These are phyloP conservation scores for Trametes gibbosa DNA, from an alignment of 768 basidiomycete genomes.

Conservation along the genomic window DNA sequence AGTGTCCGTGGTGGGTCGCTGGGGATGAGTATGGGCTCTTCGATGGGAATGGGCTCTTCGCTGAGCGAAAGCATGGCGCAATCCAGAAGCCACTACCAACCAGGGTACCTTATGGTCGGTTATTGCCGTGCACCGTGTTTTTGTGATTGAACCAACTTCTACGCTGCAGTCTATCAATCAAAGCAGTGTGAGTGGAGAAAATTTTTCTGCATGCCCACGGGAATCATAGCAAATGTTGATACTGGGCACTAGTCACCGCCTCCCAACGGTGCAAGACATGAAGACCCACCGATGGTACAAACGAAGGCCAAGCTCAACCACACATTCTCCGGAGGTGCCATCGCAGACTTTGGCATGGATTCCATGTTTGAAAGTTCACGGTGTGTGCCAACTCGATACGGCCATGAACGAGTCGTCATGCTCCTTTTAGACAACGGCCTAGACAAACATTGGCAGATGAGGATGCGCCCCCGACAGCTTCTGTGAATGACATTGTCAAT, in stretches of 20 bases:
- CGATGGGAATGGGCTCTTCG: slow-evolving; percentile 38
- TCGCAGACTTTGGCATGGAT: slow-evolving; percentile 77
- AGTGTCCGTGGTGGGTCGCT: slow-evolving; percentile 46
- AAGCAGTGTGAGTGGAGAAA: slow-evolving; percentile 42
- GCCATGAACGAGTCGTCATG: background rate
- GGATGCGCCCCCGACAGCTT: slow-evolving; percentile 77
- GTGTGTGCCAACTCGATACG: slow-evolving; percentile 28
- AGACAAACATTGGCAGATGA: slow-evolving; percentile 66
- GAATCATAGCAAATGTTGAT: background rate
- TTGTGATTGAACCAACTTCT: background rate
- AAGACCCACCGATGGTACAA: slow-evolving; percentile 72
- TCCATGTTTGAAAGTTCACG: slow-evolving; percentile 80
- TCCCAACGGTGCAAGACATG: slow-evolving; percentile 39
- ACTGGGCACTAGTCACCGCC: slow-evolving; percentile 2
- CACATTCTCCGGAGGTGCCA: slow-evolving; percentile 57
- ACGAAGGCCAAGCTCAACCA: slow-evolving; percentile 83
- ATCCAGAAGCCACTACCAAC: slow-evolving; percentile 74
- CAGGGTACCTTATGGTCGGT: slow-evolving; percentile 77
- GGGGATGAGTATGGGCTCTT: slow-evolving; percentile 26
- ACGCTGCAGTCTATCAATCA: slow-evolving; percentile 57
- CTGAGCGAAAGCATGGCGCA: slow-evolving; percentile 69
- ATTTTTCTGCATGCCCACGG: background rate
- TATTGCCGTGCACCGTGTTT: background rate
- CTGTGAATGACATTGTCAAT: slow-evolving; percentile 72
- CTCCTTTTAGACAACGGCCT: slow-evolving; percentile 38